Evolutionary conservation across 73 alveolate genomes (phyloP).

Genomic region (Diophrys sp.): DNA sequence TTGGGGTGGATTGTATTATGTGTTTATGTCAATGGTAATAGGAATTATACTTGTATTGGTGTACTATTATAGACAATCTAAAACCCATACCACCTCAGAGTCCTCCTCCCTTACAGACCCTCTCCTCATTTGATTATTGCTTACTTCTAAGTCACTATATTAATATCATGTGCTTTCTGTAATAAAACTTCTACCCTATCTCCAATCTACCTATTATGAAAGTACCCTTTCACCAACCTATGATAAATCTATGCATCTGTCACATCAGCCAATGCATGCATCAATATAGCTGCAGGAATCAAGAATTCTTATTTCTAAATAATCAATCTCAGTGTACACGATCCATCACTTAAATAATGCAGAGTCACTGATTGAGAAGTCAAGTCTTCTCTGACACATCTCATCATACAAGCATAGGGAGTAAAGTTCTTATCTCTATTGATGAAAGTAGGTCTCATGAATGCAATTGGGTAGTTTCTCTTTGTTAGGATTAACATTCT

Average conservation of each 20-base stretch:
- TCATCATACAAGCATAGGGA: slow-evolving; percentile 91
- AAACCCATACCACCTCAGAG: too few relatives aligned
- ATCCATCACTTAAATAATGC: slow-evolving; percentile 97
- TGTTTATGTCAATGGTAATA: too few relatives aligned
- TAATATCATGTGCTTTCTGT: slow-evolving; percentile 73
- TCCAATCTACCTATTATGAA: slow-evolving; percentile 80
- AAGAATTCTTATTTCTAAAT: slow-evolving; percentile 91
- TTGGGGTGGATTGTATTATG: too few relatives aligned
- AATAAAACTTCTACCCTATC: slow-evolving; percentile 97
- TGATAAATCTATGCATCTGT: slow-evolving; percentile 90
- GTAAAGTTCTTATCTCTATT: slow-evolving; percentile 92
- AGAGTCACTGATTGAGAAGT: slow-evolving; percentile 90
- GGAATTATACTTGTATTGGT: too few relatives aligned
- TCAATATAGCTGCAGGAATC: slow-evolving; percentile 91
- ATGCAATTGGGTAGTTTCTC: slow-evolving; percentile 97
- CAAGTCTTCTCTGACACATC: slow-evolving; percentile 98
- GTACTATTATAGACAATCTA: too few relatives aligned
- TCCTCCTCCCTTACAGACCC: too few relatives aligned
- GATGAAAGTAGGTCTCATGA: slow-evolving; percentile 83
- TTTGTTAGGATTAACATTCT: slow-evolving; percentile 97
- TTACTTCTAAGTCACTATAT: not conserved
- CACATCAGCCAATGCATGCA: slow-evolving; percentile 83
- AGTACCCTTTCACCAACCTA: slow-evolving; percentile 87
- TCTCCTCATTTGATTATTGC: too few relatives aligned
- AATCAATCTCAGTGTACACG: slow-evolving; percentile 85